Evolutionary conservation across 768 basidiomycete species (phyloP).

Genomic region (Exsudoporus frostii): DNA sequence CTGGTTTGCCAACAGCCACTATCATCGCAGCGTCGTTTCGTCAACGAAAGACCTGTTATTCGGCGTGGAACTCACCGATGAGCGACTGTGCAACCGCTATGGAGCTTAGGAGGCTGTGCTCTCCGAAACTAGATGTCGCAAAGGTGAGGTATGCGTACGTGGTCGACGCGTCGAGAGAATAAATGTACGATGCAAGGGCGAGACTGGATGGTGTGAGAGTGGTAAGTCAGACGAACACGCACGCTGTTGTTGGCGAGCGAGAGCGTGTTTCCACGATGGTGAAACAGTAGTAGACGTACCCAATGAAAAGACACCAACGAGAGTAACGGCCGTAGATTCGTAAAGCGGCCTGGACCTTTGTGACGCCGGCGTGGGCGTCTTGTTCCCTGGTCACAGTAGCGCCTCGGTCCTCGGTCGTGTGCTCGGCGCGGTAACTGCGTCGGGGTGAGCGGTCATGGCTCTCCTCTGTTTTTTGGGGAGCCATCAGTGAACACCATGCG

Average conservation of each 20-base stretch:
- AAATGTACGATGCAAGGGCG: conserved; percentile 71
- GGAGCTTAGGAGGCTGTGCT: conserved; percentile 53
- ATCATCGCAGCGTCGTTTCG: conserved; percentile 5
- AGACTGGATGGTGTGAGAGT: conserved; percentile 34
- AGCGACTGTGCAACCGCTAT: conserved; percentile 54
- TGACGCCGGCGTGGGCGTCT: conserved; percentile 41
- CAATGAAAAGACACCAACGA: conserved; percentile 57
- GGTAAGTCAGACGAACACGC: not conserved
- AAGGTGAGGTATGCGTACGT: conserved; percentile 63
- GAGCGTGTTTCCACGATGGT: not conserved
- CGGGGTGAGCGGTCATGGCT: not conserved
- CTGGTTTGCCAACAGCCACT: conserved; percentile 57
- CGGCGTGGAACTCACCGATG: conserved; percentile 41
- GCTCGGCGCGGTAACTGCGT: not conserved
- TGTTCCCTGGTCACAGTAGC: conserved; percentile 5
- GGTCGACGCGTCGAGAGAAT: conserved; percentile 69
- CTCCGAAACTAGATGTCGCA: conserved; percentile 50
- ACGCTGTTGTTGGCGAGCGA: too few relatives aligned
- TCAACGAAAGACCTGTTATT: conserved; percentile 9
- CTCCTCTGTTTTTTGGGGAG: conserved; percentile 1
- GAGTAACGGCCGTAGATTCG: conserved; percentile 52
- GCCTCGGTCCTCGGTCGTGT: not conserved
- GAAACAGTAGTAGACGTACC: conserved; percentile 37
- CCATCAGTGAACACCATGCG: not conserved
- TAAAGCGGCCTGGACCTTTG: conserved; percentile 48